Evolutionary conservation across 768 basidiomycete genomes (phyloP).

Genomic region (Daedalea quercina): DNA sequence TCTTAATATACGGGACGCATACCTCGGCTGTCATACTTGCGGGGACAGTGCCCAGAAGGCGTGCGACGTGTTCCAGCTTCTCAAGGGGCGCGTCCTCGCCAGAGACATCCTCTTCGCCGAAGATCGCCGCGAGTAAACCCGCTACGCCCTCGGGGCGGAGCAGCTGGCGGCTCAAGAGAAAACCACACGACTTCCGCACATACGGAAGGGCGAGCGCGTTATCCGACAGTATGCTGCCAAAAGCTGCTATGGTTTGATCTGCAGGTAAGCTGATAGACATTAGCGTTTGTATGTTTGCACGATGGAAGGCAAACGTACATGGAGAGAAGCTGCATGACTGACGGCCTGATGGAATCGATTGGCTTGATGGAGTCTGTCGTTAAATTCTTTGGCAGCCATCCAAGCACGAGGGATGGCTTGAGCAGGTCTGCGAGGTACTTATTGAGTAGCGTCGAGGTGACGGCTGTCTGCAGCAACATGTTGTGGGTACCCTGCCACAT

Average conservation of each 20-base stretch:
- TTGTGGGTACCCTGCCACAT: constrained; percentile 48
- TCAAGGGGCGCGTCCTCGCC: constrained; percentile 51
- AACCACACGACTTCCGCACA: constrained; percentile 50
- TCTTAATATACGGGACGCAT: constrained; percentile 13
- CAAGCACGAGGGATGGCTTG: constrained; percentile 53
- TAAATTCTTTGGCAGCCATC: constrained; percentile 62
- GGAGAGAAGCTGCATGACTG: constrained; percentile 49
- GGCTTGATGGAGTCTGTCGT: constrained; percentile 31
- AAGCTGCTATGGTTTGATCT: constrained; percentile 55
- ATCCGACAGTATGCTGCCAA: constrained; percentile 53
- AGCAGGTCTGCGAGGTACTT: constrained; percentile 55
- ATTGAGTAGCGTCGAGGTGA: constrained; percentile 51
- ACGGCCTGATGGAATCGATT: constrained; percentile 41
- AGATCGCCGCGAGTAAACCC: constrained; percentile 62
- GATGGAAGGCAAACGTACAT: constrained; percentile 54
- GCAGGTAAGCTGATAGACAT: constrained; percentile 46
- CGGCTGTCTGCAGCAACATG: constrained; percentile 47
- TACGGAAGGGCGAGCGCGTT: constrained; percentile 36
- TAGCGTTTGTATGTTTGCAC: not conserved
- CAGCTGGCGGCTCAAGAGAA: constrained; percentile 65
- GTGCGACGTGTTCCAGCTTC: constrained; percentile 68
- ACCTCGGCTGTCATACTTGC: constrained; percentile 49
- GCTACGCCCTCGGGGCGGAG: constrained; percentile 63
- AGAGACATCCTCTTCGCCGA: constrained; percentile 49
- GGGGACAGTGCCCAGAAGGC: constrained; percentile 59